These are phyloP conservation scores for Suillus lakei DNA, from an alignment of 768 basidiomycete genomes.

Conservation along the genomic window DNA sequence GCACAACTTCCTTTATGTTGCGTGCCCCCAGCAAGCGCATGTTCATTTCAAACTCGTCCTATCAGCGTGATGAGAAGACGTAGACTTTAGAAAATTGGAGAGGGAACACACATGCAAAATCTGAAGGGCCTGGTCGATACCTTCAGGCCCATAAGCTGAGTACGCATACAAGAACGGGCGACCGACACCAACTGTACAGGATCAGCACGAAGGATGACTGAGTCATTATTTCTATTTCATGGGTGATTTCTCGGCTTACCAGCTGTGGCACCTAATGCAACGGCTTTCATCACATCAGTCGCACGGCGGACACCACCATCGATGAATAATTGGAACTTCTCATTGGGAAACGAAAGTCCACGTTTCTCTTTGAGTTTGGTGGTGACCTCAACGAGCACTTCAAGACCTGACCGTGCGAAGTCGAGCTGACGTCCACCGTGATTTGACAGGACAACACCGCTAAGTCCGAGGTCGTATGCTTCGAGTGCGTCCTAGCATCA, in stretches of 20 bases:
- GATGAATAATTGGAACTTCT: conserved; percentile 43
- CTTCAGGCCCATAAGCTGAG: conserved; percentile 82
- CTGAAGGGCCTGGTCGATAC: conserved; percentile 78
- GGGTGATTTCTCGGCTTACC: background rate
- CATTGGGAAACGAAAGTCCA: conserved; percentile 19
- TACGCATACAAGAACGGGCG: conserved; percentile 85
- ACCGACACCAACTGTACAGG: conserved; percentile 65
- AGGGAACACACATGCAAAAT: conserved; percentile 63
- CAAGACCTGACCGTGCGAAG: conserved; percentile 42
- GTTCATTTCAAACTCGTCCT: conserved; percentile 98
- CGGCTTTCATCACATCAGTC: conserved; percentile 53
- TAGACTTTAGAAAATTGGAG: background rate
- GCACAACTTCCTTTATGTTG: conserved; percentile 74
- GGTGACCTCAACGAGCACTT: conserved; percentile 30
- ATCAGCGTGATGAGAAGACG: conserved; percentile 3
- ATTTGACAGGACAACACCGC: conserved; percentile 60
- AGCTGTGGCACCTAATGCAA: conserved; percentile 57
- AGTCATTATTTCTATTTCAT: background rate
- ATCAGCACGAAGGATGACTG: background rate
- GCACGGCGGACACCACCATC: conserved; percentile 56
- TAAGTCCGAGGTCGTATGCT: conserved; percentile 39
- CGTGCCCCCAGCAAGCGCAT: conserved; percentile 85
- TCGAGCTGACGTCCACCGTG: conserved; percentile 66
- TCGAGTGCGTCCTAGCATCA: conserved; percentile 39
- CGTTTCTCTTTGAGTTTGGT: conserved; percentile 9